phyloP scores from a whole-genome alignment of 257 asterid species.

The Fraxinus quadrangulata region DNA sequence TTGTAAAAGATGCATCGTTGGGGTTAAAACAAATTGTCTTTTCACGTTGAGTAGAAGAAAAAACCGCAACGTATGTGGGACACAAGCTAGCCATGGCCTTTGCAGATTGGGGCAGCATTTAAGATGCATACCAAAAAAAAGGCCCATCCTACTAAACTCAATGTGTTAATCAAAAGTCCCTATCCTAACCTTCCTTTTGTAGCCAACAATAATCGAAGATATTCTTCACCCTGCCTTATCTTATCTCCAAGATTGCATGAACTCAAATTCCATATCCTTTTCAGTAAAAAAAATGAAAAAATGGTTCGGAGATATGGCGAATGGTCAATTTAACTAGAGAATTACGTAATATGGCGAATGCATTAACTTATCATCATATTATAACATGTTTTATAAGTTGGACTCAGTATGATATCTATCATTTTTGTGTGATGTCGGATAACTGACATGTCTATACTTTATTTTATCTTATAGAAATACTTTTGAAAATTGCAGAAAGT shows the following conservation, averaged over 20 bases:
- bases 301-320: background rate
- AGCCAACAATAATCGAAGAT: no score
- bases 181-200: constrained; percentile 10
- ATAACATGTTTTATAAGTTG: background rate
- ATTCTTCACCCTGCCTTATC: constrained; percentile 9
- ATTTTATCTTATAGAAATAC: background rate
- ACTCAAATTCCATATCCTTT: background rate
- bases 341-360: background rate
- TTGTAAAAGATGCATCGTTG: background rate
- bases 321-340: background rate
- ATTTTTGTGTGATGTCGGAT: no score
- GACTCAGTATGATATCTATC: no score
- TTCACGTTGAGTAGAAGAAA: background rate
- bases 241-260: constrained; percentile 2
- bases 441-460: no score
- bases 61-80: background rate
- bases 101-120: constrained; percentile 20
- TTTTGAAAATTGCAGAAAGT: constrained; percentile 51
- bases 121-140: background rate
- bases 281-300: no score
- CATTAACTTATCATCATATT: background rate
- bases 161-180: constrained; percentile 8
- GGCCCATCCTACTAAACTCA: constrained; percentile 7
- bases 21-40: background rate
- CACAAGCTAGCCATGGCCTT: background rate